Evolutionary conservation across 1,139 yeast species (phyloP), one percentile per base, ranked within the genome.

Genomic region (Magnusiomyces ingens): DNA sequence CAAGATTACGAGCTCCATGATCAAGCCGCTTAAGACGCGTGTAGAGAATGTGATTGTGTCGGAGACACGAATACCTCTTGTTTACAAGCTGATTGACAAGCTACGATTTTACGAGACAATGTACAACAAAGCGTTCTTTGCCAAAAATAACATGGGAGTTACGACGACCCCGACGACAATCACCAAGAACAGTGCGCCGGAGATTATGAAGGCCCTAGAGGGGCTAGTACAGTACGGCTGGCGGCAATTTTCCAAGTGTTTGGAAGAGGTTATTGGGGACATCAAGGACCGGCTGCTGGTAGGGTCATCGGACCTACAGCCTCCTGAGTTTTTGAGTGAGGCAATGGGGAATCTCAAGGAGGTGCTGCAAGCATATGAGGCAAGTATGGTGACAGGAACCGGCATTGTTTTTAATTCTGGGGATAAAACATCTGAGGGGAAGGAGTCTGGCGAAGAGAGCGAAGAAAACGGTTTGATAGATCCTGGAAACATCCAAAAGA

Each of bases 41-140:
- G 73, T 87, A 32, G 95, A 86, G 59, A 87, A 84, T 62, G 75
- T 85, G 1, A 72, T 90, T 10, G 75, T 86, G 38, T 76, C 82
- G 53, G 95, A 89, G 63, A 73, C 80, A 1, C 78, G 80, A 54
- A 71, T 85, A 2, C 69, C 77, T 1, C 71, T 74, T 1, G 73
- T 86, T 15, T 79, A 80, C 60, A 80, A 81, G 52, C 77, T 88
- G 1, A 79, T 76, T 61, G 81, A 80, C 55, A 73, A 88, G 35
- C 72, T 91, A 44, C 82, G 78, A 41, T 73, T 91, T 56, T 91
- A 91, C 68, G 70, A 74, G 32, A 66, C 84, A 59, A 88, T 89
- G 86, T 84, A 84, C 62, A 64, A 72, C 11, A 88, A 84, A 54
- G 63, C 63, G 48, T 55, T 61, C 26, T 45, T 17, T 37, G 40